Evolutionary conservation across 2,329 filamentous ascomycete genomes (phyloP), one percentile per base, ranked within the genome.

Genomic region (Paracoccidioides brasiliensis): DNA sequence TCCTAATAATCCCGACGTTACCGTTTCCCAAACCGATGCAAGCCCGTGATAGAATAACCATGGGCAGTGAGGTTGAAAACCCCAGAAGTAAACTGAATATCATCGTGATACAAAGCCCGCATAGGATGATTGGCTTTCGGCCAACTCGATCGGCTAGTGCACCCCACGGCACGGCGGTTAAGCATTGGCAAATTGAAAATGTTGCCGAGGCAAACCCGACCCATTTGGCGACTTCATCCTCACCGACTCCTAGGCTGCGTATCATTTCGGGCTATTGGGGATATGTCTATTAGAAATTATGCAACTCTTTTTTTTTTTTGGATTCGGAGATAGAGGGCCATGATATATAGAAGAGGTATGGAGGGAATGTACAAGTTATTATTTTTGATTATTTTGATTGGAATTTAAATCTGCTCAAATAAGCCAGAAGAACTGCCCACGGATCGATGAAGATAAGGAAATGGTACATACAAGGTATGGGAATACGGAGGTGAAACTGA

Each of bases 1-100:
- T 95, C 61, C 90, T 76, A 60, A 96, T 85, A 59, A 96, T 96
- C 1, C 93, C 87, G n/a, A 91, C 85, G 66, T 96, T 97, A 54
- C 91, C 93, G 66, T 95, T 96, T 46, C 86, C 84, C 8, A 84
- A 78, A 1, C 93, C 91, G 62, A 88, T 80, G n/a, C 96, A 74
- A 5, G 83, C 85, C 65, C 91, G 81, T 10, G 88, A 80, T 3
- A 78, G 68, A 43, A 98, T 84, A 0, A 90, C 87, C 87, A 93
- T 90, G 3, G 81, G 72, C 8, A 97, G 72, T 60, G 78, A 88
- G 3, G 79, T 85, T 0, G 89, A 89, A 70, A 95, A 82, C 5
- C 93, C 91, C 81, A 90, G 96, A 28, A 89, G 61, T 22, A 96
- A 63, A 62, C 86, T 90, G 43, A 85, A 85, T 0, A 84, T 66